Evolutionary conservation across 139 green algal species (phyloP), one percentile per base, ranked within the genome.

Genomic region (Nannochloris sp.): DNA sequence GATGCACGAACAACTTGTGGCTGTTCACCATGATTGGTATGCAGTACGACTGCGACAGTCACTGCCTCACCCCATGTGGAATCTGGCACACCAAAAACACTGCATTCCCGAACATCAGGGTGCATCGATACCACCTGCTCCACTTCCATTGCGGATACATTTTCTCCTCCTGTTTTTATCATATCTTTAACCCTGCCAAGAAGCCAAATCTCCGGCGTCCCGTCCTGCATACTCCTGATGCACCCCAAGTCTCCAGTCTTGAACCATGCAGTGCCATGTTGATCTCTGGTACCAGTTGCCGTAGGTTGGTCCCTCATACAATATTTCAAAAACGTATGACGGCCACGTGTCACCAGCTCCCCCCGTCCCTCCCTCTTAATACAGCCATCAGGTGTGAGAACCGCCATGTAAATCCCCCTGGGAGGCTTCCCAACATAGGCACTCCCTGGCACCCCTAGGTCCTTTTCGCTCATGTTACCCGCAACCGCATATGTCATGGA

Each of bases 101-200:
- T 87, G 15, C 76, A 89, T 15, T 68, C 75, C 8, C 50, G 57
- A 12, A 96, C 76, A 0, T 50, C 80, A 0, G 81, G 77, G 62
- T 90, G 75, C 10, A 24, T 40, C 1, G 18, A 36, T 43, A 82
- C 48, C 0, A 60, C 57, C 0, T 58, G 48, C 61, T 88, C 83
- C 37, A 88, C 80, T 57, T 88, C 85, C n/a, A 70, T 58, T 1
- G 90, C 85, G 36, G 86, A 66, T 43, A 97, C 89, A 46, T 93
- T 95, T 65, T 97, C 90, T 4, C 90, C 84, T 6, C 90, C 90
- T 11, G 60, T 85, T 78, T 91, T 92, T 29, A 97, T 83, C 70
- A 91, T 81, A 65, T 97, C 91, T 62, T 95, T 96, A 5, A 76
- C 51, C 1, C 90, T 71, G 2, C 90, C 90, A n/a, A 78, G 4